Conservation (phyloP, 169 alveolate genomes). For the Plasmodium vinckei region DNA sequence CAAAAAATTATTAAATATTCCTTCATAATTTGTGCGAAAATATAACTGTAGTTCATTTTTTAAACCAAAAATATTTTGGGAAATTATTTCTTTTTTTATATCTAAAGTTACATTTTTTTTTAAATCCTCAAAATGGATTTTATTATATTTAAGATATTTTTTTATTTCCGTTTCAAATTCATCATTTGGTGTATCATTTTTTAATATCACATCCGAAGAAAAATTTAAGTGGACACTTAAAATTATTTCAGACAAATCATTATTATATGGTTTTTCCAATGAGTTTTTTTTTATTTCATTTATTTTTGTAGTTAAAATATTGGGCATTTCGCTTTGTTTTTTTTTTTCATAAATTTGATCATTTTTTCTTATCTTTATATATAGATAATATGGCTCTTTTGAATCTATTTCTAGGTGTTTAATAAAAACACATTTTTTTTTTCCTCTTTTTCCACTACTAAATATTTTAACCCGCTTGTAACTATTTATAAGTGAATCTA, state of each 20-base stretch:
- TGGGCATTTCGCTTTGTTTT: neutral
- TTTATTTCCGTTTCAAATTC: constrained; percentile 47
- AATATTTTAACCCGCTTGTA: constrained; percentile 8
- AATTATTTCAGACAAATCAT: constrained; percentile 8
- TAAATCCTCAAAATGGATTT: constrained; percentile 44
- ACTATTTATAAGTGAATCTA: constrained; percentile 30
- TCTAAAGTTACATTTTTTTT: neutral
- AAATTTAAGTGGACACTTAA: constrained; percentile 27
- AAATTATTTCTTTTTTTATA: neutral
- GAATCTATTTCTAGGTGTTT: constrained; percentile 30
- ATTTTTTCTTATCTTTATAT: constrained; percentile 18
- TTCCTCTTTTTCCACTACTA: constrained; percentile 15
- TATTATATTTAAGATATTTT: constrained; percentile 26
- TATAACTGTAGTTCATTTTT: constrained; percentile 33
- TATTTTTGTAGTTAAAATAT: neutral
- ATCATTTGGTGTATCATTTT: constrained; percentile 29
- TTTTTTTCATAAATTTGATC: neutral
- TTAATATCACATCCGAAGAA: constrained; percentile 25
- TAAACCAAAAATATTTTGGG: constrained; percentile 34
- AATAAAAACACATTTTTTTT: constrained; percentile 32
- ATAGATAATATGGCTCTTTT: constrained; percentile 18
- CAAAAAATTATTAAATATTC: constrained; percentile 21
- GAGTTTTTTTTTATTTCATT: neutral
- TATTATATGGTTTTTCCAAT: neutral
- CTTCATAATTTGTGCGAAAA: constrained; percentile 29